Percentiles rank a stretch among this genome's conserved stretches.
Evolutionary conservation across 345 rosid genomes (phyloP).

Genomic region (Heritiera fomes): DNA sequence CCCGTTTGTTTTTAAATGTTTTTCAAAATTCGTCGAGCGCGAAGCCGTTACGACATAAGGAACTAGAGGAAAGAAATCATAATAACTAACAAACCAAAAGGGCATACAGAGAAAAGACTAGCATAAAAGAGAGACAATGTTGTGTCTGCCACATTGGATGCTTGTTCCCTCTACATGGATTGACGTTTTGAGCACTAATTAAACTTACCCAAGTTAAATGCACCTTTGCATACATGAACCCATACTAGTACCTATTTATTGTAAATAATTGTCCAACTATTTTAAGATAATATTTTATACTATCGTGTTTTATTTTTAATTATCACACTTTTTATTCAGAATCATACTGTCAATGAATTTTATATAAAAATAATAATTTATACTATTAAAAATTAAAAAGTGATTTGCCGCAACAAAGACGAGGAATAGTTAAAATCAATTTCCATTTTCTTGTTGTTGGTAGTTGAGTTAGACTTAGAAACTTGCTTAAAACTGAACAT

Average conservation of each 20-base stretch:
- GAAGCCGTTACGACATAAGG: too few relatives aligned
- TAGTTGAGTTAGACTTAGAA: not conserved
- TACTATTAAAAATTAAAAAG: not conserved
- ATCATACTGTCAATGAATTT: not conserved
- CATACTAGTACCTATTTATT: not conserved
- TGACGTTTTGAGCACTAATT: not conserved
- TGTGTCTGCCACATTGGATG: constrained; percentile 28
- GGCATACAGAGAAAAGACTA: not conserved
- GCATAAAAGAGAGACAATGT: not conserved
- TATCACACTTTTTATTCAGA: not conserved
- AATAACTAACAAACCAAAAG: constrained; percentile 22
- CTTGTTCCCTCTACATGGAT: constrained; percentile 17
- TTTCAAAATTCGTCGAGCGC: too few relatives aligned
- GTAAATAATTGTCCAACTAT: not conserved
- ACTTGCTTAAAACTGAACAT: not conserved
- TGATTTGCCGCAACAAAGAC: not conserved
- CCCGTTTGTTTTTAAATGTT: too few relatives aligned
- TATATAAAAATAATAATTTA: not conserved
- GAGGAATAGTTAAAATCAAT: not conserved
- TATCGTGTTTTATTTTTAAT: not conserved
- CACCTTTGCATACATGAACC: not conserved
- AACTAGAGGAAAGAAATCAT: not conserved
- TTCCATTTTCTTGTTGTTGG: not conserved
- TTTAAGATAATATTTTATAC: not conserved
- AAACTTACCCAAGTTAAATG: not conserved